These are phyloP conservation scores for Boletus reticuloceps DNA, from an alignment of 768 basidiomycete species.

Conservation along the genomic window DNA sequence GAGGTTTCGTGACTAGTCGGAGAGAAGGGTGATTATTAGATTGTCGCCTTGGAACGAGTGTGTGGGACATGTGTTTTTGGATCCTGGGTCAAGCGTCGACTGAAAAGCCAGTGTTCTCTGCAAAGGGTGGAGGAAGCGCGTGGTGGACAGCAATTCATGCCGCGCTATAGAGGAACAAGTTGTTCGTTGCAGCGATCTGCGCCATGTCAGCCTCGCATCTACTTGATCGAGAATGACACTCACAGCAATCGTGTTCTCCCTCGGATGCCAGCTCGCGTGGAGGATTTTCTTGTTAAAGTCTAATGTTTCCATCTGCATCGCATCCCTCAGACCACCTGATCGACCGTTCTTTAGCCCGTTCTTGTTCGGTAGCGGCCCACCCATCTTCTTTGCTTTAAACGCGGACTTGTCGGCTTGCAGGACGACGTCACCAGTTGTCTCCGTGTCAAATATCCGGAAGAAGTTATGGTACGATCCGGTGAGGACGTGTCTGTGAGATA, in stretches of 20 bases:
- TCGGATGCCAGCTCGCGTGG: conserved; percentile 96
- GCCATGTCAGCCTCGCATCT: conserved; percentile 5
- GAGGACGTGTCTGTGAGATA: conserved; percentile 72
- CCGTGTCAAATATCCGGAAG: conserved; percentile 98
- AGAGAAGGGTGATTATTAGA: conserved; percentile 18
- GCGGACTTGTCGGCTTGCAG: conserved; percentile 99
- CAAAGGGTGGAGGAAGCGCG: background rate
- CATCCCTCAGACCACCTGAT: conserved; percentile 67
- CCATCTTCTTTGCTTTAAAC: conserved; percentile 99
- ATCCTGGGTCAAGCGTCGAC: conserved; percentile 12
- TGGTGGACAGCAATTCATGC: conserved; percentile 32
- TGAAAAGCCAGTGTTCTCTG: conserved; percentile 14
- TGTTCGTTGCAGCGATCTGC: conserved; percentile 86
- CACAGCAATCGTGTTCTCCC: conserved; percentile 97
- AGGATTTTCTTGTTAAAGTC: conserved; percentile 98
- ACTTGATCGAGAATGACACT: conserved; percentile 31
- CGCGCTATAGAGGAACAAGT: conserved; percentile 35
- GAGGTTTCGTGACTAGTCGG: conserved; percentile 22
- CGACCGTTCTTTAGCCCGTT: conserved; percentile 75
- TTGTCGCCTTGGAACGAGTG: conserved; percentile 27
- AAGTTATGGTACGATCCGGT: conserved; percentile 99
- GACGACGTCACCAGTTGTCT: conserved; percentile 83
- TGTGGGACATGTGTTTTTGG: conserved; percentile 11
- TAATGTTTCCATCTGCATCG: conserved; percentile 81
- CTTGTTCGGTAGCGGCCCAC: conserved; percentile 76